Percentiles rank a stretch among this genome's conserved stretches.
phyloP scores from a whole-genome alignment of 257 asterid genomes.

The Solanum chilense region DNA sequence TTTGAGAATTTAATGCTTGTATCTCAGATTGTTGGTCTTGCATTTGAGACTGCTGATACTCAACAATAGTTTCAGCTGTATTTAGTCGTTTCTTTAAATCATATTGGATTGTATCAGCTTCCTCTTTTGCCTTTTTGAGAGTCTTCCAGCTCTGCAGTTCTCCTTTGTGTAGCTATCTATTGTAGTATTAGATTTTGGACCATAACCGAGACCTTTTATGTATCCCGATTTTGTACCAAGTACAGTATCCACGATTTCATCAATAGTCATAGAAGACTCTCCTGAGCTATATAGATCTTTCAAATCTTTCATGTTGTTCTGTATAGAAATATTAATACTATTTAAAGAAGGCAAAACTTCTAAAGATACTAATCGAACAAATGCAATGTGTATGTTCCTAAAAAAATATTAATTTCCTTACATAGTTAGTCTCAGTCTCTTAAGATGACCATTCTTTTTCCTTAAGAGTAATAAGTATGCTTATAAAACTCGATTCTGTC shows the following conservation, averaged over 20 bases:
- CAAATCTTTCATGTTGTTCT: background rate
- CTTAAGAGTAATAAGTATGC: background rate
- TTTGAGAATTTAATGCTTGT: background rate
- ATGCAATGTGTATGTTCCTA: background rate
- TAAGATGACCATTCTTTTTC: background rate
- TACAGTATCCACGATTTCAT: background rate
- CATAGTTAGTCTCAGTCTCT: background rate
- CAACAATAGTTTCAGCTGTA: background rate
- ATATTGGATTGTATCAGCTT: too few species aligned
- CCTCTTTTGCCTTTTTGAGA: background rate
- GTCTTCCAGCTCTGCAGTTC: background rate
- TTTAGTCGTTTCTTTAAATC: background rate
- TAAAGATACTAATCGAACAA: too few species aligned
- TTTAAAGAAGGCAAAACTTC: background rate
- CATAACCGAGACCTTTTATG: too few species aligned
- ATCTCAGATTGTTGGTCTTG: background rate
- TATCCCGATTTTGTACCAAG: background rate
- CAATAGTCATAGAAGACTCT: background rate
- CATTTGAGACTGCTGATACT: background rate
- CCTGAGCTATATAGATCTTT: background rate
- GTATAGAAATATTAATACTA: background rate
- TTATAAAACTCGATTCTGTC: background rate
- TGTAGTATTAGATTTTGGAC: background rate
- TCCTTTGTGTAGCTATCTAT: background rate
- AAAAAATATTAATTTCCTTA: too few species aligned